Conservation (phyloP, 805 yeast species). For the Starmerella bacillaris region DNA sequence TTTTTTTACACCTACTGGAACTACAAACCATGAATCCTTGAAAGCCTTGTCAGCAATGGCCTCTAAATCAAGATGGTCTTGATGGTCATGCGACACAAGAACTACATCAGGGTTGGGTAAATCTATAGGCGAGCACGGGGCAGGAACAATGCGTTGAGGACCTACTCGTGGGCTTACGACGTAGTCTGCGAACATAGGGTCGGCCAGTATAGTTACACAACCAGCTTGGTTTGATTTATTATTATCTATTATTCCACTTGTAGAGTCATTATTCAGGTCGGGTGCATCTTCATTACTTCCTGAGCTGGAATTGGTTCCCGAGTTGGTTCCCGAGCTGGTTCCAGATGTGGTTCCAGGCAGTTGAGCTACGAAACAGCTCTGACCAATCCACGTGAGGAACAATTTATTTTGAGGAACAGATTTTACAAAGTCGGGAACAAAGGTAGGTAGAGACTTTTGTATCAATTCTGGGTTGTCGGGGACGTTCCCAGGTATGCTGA, state of each 20-base stretch:
- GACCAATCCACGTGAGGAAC: conserved; percentile 83
- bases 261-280: no score
- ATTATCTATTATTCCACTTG: no score
- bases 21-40: conserved; percentile 50
- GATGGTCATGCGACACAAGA: conserved; percentile 83
- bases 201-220: conserved; percentile 67
- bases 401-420: conserved; percentile 21
- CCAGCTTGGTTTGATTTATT: no score
- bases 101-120: conserved; percentile 55
- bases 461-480: conserved; percentile 34
- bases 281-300: no score
- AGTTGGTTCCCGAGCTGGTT: no score
- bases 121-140: conserved; percentile 48
- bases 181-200: conserved; percentile 58
- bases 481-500: conserved; percentile 39
- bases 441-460: conserved; percentile 39
- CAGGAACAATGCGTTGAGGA: conserved; percentile 65
- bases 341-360: conserved; percentile 30
- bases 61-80: conserved; percentile 71
- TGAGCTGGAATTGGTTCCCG: no score
- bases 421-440: conserved; percentile 32
- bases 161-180: conserved; percentile 50
- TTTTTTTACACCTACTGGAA: conserved; percentile 59
- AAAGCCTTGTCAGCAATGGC: conserved; percentile 33
- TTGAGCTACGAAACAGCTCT: conserved; percentile 64